Percentiles rank a stretch among this genome's conserved stretches.
These are phyloP conservation scores for Babesia ovis DNA, from an alignment of 169 alveolate genomes.

Conservation along the genomic window DNA sequence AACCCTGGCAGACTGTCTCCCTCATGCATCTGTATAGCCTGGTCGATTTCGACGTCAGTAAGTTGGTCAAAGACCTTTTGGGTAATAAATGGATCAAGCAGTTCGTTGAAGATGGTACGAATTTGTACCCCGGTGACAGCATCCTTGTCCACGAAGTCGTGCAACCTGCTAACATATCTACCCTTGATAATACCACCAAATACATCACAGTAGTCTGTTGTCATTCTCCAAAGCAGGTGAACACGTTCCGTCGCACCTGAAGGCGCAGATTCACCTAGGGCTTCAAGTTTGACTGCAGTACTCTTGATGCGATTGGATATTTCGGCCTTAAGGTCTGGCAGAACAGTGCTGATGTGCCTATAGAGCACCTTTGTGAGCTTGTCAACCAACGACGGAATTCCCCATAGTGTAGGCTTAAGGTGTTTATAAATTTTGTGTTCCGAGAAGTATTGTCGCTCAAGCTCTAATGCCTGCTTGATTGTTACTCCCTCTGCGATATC, in stretches of 20 bases:
- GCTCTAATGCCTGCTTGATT: slow-evolving; percentile 87
- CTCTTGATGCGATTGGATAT: slow-evolving; percentile 78
- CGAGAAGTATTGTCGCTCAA: slow-evolving; percentile 90
- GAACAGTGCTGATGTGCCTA: slow-evolving; percentile 92
- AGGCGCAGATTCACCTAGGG: slow-evolving; percentile 92
- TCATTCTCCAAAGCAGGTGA: slow-evolving; percentile 96
- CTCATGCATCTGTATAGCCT: slow-evolving; percentile 95
- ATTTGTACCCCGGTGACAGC: slow-evolving; percentile 85
- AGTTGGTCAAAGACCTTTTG: slow-evolving; percentile 81
- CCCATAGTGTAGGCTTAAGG: slow-evolving; percentile 90
- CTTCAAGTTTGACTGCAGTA: slow-evolving; percentile 80
- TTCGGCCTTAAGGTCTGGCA: slow-evolving; percentile 95
- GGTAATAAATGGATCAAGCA: slow-evolving; percentile 87
- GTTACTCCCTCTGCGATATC: slow-evolving; percentile 90
- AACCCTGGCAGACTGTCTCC: slow-evolving; percentile 99
- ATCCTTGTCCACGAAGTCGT: slow-evolving; percentile 77
- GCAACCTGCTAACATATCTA: slow-evolving; percentile 89
- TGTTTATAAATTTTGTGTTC: slow-evolving; percentile 92
- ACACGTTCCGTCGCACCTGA: slow-evolving; percentile 87
- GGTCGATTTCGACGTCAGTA: slow-evolving; percentile 93
- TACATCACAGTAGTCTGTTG: slow-evolving; percentile 96
- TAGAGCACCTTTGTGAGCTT: slow-evolving; percentile 94
- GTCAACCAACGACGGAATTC: slow-evolving; percentile 92
- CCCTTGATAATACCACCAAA: slow-evolving; percentile 93
- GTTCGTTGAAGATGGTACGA: slow-evolving; percentile 87